Percentiles rank a stretch among this genome's conserved stretches.
phyloP scores from a whole-genome alignment of 2,329 filamentous ascomycete species.

The Aurifilum marmelostoma region DNA sequence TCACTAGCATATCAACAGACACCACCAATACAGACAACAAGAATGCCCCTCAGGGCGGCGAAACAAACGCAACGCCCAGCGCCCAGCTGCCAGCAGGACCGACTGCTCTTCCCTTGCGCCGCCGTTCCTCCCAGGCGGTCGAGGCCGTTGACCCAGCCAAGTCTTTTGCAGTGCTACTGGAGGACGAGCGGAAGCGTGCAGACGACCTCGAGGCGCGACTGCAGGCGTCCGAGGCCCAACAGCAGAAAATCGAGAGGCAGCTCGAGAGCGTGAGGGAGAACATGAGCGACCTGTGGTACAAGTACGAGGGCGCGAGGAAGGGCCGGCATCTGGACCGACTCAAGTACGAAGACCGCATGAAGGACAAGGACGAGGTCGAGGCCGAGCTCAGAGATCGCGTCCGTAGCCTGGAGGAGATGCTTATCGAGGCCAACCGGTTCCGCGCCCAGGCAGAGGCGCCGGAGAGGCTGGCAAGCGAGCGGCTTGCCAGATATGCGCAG shows the following conservation, averaged over 20 bases:
- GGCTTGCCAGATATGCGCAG: background rate
- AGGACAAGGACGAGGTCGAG: background rate
- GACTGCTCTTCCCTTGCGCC: background rate
- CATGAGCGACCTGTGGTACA: background rate
- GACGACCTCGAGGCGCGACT: background rate
- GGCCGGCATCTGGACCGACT: background rate
- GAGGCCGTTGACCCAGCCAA: background rate
- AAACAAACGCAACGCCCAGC: too few species aligned
- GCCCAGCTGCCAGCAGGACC: background rate
- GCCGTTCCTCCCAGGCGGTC: background rate
- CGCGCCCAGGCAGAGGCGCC: background rate
- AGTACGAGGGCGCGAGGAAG: background rate
- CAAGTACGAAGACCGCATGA: constrained; percentile 6
- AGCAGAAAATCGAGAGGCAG: background rate
- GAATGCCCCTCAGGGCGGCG: background rate
- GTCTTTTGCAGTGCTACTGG: background rate
- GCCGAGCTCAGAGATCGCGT: background rate
- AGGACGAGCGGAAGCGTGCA: background rate
- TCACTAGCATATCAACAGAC: background rate
- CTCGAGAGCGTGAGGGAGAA: background rate
- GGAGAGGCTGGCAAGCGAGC: background rate
- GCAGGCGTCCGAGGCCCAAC: background rate
- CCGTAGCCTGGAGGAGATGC: background rate
- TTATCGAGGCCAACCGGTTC: background rate
- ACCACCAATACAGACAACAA: background rate